phyloP scores from a whole-genome alignment of 2,329 filamentous ascomycete species.

The Biscogniauxia mediterranea region DNA sequence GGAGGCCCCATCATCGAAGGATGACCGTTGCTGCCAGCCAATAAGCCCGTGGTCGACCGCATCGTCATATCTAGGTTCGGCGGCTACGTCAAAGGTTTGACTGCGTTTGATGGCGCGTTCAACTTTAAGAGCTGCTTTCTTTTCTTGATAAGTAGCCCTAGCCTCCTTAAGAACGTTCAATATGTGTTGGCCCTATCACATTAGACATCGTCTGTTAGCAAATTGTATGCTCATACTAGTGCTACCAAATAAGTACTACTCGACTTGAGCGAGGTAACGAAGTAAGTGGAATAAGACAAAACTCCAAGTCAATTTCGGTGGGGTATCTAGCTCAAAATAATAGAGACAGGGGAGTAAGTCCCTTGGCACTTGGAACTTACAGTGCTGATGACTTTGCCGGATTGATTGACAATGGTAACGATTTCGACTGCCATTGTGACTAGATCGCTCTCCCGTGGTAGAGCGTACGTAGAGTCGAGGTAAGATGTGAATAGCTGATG shows the following conservation, averaged over 20 bases:
- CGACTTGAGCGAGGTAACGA: background rate
- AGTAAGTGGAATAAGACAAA: background rate
- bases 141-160: constrained; percentile 81
- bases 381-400: constrained; percentile 35
- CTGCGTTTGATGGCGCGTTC: constrained; percentile 60
- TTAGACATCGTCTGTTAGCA: background rate
- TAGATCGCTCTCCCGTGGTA: constrained; percentile 3
- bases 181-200: constrained; percentile 76
- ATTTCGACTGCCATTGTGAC: constrained; percentile 30
- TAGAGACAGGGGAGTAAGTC: constrained; percentile 4
- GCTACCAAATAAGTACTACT: constrained; percentile 2
- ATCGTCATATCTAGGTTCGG: constrained; percentile 31
- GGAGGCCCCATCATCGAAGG: constrained; percentile 36
- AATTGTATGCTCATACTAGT: constrained; percentile 1
- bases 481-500: constrained; percentile 12
- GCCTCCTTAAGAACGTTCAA: constrained; percentile 91
- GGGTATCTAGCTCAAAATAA: constrained; percentile 2
- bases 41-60: constrained; percentile 28
- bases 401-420: constrained; percentile 33
- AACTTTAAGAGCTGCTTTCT: constrained; percentile 77
- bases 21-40: constrained; percentile 21
- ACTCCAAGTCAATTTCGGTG: background rate
- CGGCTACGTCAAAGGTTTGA: constrained; percentile 50
- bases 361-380: constrained; percentile 22
- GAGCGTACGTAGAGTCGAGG: no score